Percentiles rank a stretch among this genome's conserved stretches.
Conservation (phyloP, 805 yeast genomes). For the Yarrowia sp. region DNA sequence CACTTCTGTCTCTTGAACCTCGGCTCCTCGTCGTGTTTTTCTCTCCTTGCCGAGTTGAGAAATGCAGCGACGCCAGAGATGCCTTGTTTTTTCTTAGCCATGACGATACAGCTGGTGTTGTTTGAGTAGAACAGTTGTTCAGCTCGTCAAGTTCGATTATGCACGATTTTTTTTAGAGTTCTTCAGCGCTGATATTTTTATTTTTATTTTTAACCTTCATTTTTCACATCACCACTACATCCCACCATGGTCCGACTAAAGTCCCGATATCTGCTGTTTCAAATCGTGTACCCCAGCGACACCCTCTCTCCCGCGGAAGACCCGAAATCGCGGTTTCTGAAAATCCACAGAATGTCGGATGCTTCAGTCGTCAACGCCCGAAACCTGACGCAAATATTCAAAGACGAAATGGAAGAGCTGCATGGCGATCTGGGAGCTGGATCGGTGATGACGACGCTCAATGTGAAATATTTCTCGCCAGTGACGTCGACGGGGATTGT, state of each 20-base stretch:
- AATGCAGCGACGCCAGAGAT: conserved; percentile 1
- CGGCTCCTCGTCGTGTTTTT: not conserved
- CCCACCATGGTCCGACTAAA: conserved; percentile 83
- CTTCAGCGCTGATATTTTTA: not conserved
- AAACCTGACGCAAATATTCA: conserved; percentile 51
- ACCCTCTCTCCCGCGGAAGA: conserved; percentile 30
- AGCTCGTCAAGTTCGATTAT: no score
- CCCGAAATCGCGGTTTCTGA: conserved; percentile 21
- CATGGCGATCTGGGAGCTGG: conserved; percentile 83
- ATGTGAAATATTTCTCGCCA: conserved; percentile 75
- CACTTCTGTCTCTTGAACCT: not conserved
- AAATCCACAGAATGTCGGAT: conserved; percentile 32
- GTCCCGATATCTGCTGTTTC: conserved; percentile 80
- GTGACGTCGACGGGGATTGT: conserved; percentile 82
- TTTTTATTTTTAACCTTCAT: not conserved
- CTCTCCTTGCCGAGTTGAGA: not conserved
- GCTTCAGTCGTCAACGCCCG: conserved; percentile 46
- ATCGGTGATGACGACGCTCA: conserved; percentile 54
- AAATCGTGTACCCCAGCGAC: conserved; percentile 62
- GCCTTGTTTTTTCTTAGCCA: not conserved
- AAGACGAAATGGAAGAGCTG: conserved; percentile 55
- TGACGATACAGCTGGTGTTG: no score
- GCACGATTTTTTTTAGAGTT: not conserved
- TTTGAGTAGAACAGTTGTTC: no score
- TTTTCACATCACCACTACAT: not conserved